Conservation (phyloP, 495 filamentous ascomycete genomes). For the Penicillium dipodomyicola region DNA sequence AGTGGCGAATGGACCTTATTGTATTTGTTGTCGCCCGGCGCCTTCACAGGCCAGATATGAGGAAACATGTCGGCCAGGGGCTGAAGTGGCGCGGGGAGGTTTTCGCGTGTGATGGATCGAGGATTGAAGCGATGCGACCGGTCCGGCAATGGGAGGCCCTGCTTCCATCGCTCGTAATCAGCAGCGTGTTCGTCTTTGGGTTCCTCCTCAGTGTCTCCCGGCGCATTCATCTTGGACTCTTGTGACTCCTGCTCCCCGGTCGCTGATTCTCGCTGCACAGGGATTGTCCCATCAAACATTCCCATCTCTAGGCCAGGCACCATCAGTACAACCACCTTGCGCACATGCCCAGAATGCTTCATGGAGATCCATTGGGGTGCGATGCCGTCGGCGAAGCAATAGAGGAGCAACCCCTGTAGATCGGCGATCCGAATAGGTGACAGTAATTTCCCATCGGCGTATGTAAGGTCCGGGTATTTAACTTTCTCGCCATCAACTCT, state of each 20-base stretch:
- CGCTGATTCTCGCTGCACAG: constrained; percentile 34
- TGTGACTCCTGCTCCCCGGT: constrained; percentile 2
- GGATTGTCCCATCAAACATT: constrained; percentile 75
- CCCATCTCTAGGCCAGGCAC: constrained; percentile 85
- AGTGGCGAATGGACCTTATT: constrained; percentile 81
- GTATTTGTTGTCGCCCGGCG: constrained; percentile 78
- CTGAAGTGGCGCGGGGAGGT: constrained; percentile 61
- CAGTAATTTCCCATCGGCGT: constrained; percentile 67
- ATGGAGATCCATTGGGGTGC: constrained; percentile 87
- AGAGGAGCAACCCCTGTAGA: constrained; percentile 79
- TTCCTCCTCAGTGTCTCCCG: constrained; percentile 17
- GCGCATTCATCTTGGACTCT: constrained; percentile 14
- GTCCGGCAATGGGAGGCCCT: constrained; percentile 42
- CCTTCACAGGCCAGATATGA: constrained; percentile 83
- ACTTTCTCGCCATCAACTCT: constrained; percentile 56
- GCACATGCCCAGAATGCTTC: constrained; percentile 68
- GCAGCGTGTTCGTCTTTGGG: constrained; percentile 27
- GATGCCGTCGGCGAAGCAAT: constrained; percentile 79
- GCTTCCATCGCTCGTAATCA: constrained; percentile 45
- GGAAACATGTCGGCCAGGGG: constrained; percentile 79
- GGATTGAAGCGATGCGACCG: constrained; percentile 66
- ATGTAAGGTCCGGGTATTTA: constrained; percentile 72
- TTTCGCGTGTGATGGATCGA: constrained; percentile 55
- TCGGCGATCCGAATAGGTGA: constrained; percentile 72
- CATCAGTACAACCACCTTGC: constrained; percentile 89